These are phyloP conservation scores for Penicillium sp. DNA, from an alignment of 2,329 filamentous ascomycete genomes.

Conservation along the genomic window DNA sequence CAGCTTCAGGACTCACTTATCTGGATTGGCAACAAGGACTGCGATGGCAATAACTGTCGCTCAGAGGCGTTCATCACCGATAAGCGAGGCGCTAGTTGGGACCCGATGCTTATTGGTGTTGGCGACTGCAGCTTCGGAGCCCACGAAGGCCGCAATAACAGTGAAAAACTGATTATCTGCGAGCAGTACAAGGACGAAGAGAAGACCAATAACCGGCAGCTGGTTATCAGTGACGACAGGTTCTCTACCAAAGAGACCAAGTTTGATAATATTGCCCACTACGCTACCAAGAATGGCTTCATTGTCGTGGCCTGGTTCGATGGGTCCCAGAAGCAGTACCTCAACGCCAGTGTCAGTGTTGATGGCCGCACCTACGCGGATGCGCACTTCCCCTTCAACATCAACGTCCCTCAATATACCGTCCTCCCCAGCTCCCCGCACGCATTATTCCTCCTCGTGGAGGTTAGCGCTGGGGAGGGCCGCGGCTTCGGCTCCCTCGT, in stretches of 20 bases:
- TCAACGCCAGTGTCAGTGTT: conserved; percentile 77
- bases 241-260: conserved; percentile 64
- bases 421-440: conserved; percentile 93
- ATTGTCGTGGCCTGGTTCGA: conserved; percentile 76
- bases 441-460: conserved; percentile 89
- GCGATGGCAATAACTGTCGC: conserved; percentile 64
- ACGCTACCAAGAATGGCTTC: conserved; percentile 94
- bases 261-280: conserved; percentile 71
- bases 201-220: conserved; percentile 59
- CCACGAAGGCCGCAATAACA: conserved; percentile 56
- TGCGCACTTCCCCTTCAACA: conserved; percentile 81
- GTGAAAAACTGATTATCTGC: conserved; percentile 62
- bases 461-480: conserved; percentile 62
- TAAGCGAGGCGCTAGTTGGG: conserved; percentile 77
- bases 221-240: conserved; percentile 75
- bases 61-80: conserved; percentile 70
- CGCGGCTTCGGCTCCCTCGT: conserved; percentile 79
- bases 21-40: conserved; percentile 73
- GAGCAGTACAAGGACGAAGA: conserved; percentile 63
- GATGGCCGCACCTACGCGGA: conserved; percentile 79
- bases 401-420: conserved; percentile 78
- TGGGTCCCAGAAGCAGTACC: conserved; percentile 58
- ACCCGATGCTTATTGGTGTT: conserved; percentile 68
- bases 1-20: conserved; percentile 84
- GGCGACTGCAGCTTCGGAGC: conserved; percentile 84